Evolutionary conservation across 2,329 filamentous ascomycete species (phyloP), one percentile per base, ranked within the genome.

Genomic region (Botrytis deweyae): DNA sequence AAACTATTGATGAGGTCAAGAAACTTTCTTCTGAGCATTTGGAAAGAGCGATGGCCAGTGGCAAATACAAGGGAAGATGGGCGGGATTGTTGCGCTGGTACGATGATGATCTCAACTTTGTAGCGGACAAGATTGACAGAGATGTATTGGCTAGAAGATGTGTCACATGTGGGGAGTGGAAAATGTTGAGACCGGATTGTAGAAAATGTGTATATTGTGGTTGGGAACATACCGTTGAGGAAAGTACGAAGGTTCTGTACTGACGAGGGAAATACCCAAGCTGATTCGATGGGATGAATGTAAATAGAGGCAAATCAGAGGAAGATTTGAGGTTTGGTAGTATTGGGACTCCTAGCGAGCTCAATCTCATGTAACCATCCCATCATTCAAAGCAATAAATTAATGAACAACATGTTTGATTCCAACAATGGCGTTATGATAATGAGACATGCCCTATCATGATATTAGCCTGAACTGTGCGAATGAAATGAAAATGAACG

Each of bases 201-300:
- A 70, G 72, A 38, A 74, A 69, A n/a, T 75, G 74, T 70, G 63
- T 65, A 25, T 74, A 72, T n/a, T 75, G 74, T 74, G 74, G 72
- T 3, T 69, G 38, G 36, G 42, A 72, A 38, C 72, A 74, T 72
- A 52, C 6, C 44, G 36, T 74, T 14, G 64, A 74, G 65, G 49
- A 58, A 10, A 74, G 72, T 61, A 74, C 69, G 3, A 75, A 75
- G 52, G 10, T 74, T 40, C 18, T 74, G 12, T 74, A 70, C 2
- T 25, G 63, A 49, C 49, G 6, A 4, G 20, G 20, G 25, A 29
- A 16, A 49, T 36, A 7, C 20, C 29, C 29, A 20, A 2, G 12
- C 7, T 4, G 22, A 66, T 46, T 36, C 7, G 4, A 18, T 25
- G 7, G 42, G 29, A 36, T 46, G 9, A 46, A 36, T 66, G 63